These are phyloP conservation scores for Thuja plicata DNA, from an alignment of 83 land plant species.

Conservation along the genomic window DNA sequence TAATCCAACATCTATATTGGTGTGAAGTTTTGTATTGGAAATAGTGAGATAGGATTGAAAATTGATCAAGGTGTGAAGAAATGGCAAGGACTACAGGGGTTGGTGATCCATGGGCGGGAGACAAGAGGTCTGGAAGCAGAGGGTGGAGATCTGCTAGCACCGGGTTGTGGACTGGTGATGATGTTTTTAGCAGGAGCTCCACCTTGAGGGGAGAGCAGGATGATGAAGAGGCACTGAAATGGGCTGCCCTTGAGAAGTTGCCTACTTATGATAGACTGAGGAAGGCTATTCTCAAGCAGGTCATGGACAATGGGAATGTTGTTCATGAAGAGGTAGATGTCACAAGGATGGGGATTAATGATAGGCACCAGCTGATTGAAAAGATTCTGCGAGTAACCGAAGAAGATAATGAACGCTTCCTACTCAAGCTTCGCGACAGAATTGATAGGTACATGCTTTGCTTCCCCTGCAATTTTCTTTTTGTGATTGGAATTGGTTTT, in stretches of 20 bases:
- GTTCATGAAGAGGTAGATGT: slow-evolving; percentile 18
- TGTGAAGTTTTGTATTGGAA: background rate
- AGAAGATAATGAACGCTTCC: slow-evolving; percentile 27
- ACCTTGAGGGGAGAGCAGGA: slow-evolving; percentile 16
- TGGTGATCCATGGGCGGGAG: slow-evolving; percentile 2
- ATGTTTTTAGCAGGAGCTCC: slow-evolving; percentile 32
- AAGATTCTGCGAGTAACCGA: slow-evolving; percentile 9
- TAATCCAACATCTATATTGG: background rate
- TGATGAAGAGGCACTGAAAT: slow-evolving; percentile 23
- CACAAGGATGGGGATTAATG: slow-evolving; percentile 11
- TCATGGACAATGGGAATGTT: slow-evolving; percentile 15
- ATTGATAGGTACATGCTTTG: slow-evolving; percentile 15
- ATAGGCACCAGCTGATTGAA: slow-evolving; percentile 9
- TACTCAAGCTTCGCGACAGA: slow-evolving; percentile 23
- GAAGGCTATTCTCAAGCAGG: slow-evolving; percentile 17
- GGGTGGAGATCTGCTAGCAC: slow-evolving; percentile 16
- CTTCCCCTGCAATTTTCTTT: background rate
- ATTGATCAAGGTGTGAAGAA: background rate
- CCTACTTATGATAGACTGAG: slow-evolving; percentile 17
- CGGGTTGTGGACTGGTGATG: slow-evolving; percentile 15
- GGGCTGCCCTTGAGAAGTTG: slow-evolving; percentile 24
- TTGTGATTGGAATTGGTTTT: background rate
- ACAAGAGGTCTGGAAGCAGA: background rate
- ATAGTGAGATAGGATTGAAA: background rate
- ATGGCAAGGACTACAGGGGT: background rate